These are phyloP conservation scores for Diaporthe citriasiana DNA, from an alignment of 2,329 filamentous ascomycete genomes.

Conservation along the genomic window DNA sequence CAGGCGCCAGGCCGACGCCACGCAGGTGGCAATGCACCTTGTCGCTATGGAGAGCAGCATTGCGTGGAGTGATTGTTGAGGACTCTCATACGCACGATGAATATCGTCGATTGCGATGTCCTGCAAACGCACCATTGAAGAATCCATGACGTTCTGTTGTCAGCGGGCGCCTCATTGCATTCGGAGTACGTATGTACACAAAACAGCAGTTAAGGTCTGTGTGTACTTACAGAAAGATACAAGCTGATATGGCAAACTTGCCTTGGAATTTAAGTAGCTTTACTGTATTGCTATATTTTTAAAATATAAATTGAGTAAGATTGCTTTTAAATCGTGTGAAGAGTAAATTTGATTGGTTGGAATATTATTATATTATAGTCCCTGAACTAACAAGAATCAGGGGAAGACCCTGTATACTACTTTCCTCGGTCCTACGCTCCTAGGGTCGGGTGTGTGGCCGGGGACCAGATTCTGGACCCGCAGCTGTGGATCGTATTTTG, in stretches of 20 bases:
- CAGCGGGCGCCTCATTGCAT: background rate
- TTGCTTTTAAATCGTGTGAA: too few relatives aligned
- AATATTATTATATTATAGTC: too few relatives aligned
- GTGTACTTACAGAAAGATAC: too few relatives aligned
- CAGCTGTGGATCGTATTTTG: conserved; percentile 1
- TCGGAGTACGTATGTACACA: background rate
- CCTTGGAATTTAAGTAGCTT: too few relatives aligned
- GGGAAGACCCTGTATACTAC: too few relatives aligned
- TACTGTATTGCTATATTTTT: too few relatives aligned
- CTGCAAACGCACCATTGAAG: background rate
- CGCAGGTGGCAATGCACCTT: background rate
- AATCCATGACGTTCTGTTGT: background rate
- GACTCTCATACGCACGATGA: background rate
- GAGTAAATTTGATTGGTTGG: too few relatives aligned
- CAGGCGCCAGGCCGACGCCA: conserved; percentile 14
- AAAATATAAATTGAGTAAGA: too few relatives aligned
- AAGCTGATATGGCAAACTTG: too few relatives aligned
- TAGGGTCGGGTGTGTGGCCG: background rate
- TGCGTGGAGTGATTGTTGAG: background rate
- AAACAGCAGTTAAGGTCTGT: too few relatives aligned
- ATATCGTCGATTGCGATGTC: background rate
- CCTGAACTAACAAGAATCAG: too few relatives aligned
- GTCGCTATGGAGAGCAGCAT: background rate
- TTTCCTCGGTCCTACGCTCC: background rate
- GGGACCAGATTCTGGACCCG: conserved; percentile 8